Conservation (phyloP, 345 rosid species). For the Rhodamnia argentea region DNA sequence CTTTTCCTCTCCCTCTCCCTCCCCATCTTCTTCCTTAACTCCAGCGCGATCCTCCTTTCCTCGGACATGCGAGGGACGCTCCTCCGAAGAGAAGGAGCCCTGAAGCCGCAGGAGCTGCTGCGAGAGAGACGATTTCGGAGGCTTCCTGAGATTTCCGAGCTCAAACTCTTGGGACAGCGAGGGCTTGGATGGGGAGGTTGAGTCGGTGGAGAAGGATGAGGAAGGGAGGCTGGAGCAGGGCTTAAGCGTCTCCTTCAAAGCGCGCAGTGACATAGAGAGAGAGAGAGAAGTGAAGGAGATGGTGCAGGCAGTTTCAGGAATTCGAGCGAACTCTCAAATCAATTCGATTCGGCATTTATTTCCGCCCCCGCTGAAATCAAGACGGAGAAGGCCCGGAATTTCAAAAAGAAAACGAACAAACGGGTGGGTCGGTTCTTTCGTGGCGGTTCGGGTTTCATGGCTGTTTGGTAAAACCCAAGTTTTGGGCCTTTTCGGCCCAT, state of each 20-base stretch:
- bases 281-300: background rate
- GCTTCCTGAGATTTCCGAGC: slow-evolving; percentile 45
- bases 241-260: slow-evolving; percentile 60
- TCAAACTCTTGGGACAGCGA: slow-evolving; percentile 28
- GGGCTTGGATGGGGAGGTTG: slow-evolving; percentile 14
- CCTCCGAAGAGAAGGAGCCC: slow-evolving; percentile 28
- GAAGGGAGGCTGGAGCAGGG: slow-evolving; percentile 34
- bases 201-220: slow-evolving; percentile 6
- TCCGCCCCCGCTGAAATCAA: background rate
- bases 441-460: background rate
- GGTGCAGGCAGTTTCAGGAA: background rate
- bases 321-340: background rate
- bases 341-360: background rate
- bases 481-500: background rate
- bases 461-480: background rate
- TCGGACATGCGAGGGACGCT: background rate
- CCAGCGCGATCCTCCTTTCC: background rate
- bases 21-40: slow-evolving; percentile 7
- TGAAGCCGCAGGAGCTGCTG: slow-evolving; percentile 76
- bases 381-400: background rate
- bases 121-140: slow-evolving; percentile 75
- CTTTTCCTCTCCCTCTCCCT: slow-evolving; percentile 18
- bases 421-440: background rate
- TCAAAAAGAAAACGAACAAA: background rate
- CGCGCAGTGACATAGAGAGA: slow-evolving; percentile 32